These are phyloP conservation scores for Tanacetum coccineum DNA, from an alignment of 129 eudicot genomes.

Conservation along the genomic window DNA sequence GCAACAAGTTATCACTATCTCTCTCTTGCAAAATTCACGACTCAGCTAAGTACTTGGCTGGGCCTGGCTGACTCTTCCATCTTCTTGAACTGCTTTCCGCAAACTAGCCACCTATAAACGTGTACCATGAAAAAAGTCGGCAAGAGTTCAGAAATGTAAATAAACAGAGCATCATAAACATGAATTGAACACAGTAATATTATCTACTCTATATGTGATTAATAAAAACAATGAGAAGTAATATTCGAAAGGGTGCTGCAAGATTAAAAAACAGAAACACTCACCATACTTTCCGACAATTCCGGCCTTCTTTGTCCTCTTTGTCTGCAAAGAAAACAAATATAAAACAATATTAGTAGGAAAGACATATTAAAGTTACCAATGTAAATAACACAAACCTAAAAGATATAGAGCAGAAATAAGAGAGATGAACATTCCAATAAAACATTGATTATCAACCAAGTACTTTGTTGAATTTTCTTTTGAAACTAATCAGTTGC, in stretches of 20 bases:
- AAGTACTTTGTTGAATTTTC: too few relatives aligned
- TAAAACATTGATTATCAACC: too few relatives aligned
- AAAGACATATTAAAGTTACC: too few relatives aligned
- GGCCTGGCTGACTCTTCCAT: slow-evolving; percentile 17
- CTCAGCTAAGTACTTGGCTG: slow-evolving; percentile 10
- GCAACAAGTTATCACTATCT: not conserved
- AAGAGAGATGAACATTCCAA: too few relatives aligned
- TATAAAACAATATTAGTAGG: too few relatives aligned
- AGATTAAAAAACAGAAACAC: not conserved
- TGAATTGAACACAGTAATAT: not conserved
- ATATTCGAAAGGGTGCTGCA: too few relatives aligned
- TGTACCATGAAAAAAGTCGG: slow-evolving; percentile 12
- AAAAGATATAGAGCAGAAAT: too few relatives aligned
- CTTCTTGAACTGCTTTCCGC: slow-evolving; percentile 17
- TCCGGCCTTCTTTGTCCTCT: not conserved
- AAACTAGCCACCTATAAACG: slow-evolving; percentile 24
- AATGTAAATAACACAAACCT: too few relatives aligned
- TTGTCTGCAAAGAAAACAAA: too few relatives aligned
- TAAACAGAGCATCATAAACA: slow-evolving; percentile 14
- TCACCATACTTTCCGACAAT: not conserved
- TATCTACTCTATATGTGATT: not conserved
- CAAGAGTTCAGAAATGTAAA: not conserved
- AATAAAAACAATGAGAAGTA: too few relatives aligned
- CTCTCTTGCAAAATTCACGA: slow-evolving; percentile 12
- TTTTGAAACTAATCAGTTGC: too few relatives aligned